Evolutionary conservation across 345 rosid genomes (phyloP).

Genomic region (Pelargonium nanum): DNA sequence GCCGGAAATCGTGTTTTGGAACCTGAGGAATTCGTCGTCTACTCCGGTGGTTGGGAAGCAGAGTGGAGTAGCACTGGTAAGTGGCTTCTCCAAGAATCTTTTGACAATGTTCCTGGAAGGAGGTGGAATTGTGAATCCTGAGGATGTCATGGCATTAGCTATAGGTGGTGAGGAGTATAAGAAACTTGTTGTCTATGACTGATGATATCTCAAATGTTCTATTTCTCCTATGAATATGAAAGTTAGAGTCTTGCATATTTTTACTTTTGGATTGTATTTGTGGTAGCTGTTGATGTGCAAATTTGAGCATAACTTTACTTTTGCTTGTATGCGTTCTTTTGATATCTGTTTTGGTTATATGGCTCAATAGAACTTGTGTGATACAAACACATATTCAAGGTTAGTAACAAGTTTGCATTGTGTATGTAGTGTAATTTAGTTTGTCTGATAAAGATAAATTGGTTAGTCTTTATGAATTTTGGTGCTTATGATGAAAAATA

Average conservation of each 20-base stretch:
- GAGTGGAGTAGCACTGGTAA: conserved; percentile 46
- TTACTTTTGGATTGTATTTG: no score
- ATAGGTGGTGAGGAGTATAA: conserved; percentile 35
- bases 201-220: conserved; percentile 7
- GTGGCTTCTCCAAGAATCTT: conserved; percentile 62
- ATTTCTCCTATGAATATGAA: background rate
- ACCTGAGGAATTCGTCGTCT: conserved; percentile 36
- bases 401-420: no score
- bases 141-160: conserved; percentile 31
- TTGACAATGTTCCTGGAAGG: conserved; percentile 38
- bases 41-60: conserved; percentile 32
- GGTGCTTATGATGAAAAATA: no score
- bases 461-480: no score
- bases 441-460: no score
- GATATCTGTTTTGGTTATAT: no score
- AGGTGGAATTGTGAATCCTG: conserved; percentile 27
- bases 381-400: no score
- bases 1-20: conserved; percentile 63
- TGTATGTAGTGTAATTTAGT: no score
- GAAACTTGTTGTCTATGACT: conserved; percentile 29
- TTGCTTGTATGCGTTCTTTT: no score
- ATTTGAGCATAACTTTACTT: no score
- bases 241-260: conserved; percentile 1
- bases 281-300: no score
- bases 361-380: no score